Base-by-base conservation (phyloP, 306 rosid genomes). In the Fagus sylvatica region DNA sequence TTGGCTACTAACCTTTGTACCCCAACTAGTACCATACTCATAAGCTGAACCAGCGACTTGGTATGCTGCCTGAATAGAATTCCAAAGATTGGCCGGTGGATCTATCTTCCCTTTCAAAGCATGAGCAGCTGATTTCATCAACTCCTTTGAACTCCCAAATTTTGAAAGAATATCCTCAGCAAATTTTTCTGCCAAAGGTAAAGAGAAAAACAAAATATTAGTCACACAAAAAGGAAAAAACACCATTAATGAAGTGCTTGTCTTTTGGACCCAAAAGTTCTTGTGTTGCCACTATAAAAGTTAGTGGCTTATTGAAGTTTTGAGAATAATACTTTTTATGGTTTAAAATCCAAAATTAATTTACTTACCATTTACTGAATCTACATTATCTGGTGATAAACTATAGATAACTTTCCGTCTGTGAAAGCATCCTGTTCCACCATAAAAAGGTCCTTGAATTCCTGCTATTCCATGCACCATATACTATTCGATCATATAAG, bases 121-220 rank as follows among this genome's bases (percentile, higher is more conserved):
- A 59, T 61, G 43, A 42, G 76, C 59, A 5, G 77, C 87, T 78
- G 90, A 78, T 17, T 76, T 61, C 0, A 65, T 64, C 48, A 93
- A 85, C 30, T 54, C 85, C 37, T 80, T 64, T 3, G 95, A 87
- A 41, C 15, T 72, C 77, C 97, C 97, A 66, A 91, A 87, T 3
- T 33, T 80, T 83, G 60, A 42, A 51, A 49, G 48, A 4, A 54
- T 34, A n/a, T 83, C 79, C 51, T 82, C 80, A 0, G 42, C 42
- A 9, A 49, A 22, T 71, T 76, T 80, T 66, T 81, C 89, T 82
- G 57, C 17, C 56, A 40, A 7, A 74, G 5, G 28, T 7, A 57
- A 37, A 13, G 19, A 3, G 37, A 42, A 48, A 28, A 1, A 11
- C n/a, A 4, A 5, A 39, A 0, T 6, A 62, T 16, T 67, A 37